Base-by-base conservation (phyloP, 352 stramenopile species). In the Halophytophthora polymorphica region DNA sequence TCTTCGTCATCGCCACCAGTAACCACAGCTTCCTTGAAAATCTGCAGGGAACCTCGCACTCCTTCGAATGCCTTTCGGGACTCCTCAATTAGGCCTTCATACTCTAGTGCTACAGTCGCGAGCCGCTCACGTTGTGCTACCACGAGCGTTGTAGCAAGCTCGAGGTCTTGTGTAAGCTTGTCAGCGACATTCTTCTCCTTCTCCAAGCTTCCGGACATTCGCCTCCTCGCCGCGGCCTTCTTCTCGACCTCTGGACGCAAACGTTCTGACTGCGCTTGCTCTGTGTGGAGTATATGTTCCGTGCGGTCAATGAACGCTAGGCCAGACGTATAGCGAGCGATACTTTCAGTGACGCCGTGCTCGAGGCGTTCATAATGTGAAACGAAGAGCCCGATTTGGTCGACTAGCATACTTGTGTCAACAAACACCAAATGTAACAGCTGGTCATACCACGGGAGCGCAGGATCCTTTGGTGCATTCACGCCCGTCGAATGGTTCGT, bases 191-290 rank as follows among this genome's bases (percentile, higher is more conserved):
- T 58, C 28, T 81, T 71, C 31, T 88, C 74, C 23, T 69, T 72
- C 39, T 90, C 76, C n/a, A 86, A 49, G 11, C 62, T 83, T 0
- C 70, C 79, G 3, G 77, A 90, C 77, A 88, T 86, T 17, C 50
- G 54, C 2, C 79, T 58, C 36, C 72, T 73, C 7, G 71, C 22
- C 3, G 73, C 72, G 0, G 73, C 61, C 35, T 76, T 73, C 22
- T 68, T 61, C 1, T 40, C 58, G 56, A 86, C 73, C 54, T 90
- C 74, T 2, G 76, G 77, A 7, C 81, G 62, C 10, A 90, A 33
- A 13, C 64, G 35, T 6, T 76, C 63, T 12, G 77, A 64, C 50
- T 90, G 79, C 0, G 61, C 54, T 17, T 84, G 68, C 37, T 88
- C 77, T 1, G 50, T 37, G 12, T 69, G 35, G 1, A 90, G 43